These are phyloP conservation scores for Thecaphora thlaspeos DNA, from an alignment of 1,284 basidiomycete species.

Conservation along the genomic window DNA sequence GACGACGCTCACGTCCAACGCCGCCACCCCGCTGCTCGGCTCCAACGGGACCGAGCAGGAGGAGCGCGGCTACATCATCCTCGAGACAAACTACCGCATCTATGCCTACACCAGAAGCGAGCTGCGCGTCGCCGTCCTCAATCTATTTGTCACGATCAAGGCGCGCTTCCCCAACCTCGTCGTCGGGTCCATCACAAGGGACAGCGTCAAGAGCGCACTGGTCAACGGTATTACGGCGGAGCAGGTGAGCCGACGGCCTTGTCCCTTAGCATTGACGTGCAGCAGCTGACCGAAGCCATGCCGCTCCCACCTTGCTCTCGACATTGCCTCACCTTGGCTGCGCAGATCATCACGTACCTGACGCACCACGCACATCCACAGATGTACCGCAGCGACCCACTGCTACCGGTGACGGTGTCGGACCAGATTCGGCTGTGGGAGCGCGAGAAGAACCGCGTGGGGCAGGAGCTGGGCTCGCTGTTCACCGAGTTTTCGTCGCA, in stretches of 20 bases:
- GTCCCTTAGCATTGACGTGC: no score
- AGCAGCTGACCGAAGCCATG: no score
- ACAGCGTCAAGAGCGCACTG: conserved; percentile 90
- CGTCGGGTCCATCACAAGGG: conserved; percentile 88
- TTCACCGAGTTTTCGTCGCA: conserved; percentile 83
- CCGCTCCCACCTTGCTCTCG: no score
- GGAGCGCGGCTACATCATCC: conserved; percentile 77
- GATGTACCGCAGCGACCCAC: conserved; percentile 90
- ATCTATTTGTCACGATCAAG: conserved; percentile 87
- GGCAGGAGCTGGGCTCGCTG: conserved; percentile 61
- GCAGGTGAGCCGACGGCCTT: conserved; percentile 66
- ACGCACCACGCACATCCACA: conserved; percentile 93
- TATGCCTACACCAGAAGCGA: conserved; percentile 99
- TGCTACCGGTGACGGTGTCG: conserved; percentile 91
- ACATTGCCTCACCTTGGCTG: no score
- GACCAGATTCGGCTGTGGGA: conserved; percentile 99
- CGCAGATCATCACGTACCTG: conserved; percentile 91
- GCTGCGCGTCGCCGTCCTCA: conserved; percentile 91
- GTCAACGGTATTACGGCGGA: conserved; percentile 93
- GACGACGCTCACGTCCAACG: conserved; percentile 82
- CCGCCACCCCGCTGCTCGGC: conserved; percentile 39
- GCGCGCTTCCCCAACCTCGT: conserved; percentile 94
- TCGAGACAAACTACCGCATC: conserved; percentile 97
- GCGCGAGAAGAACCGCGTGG: conserved; percentile 86
- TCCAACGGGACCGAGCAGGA: conserved; percentile 55